Conservation (phyloP, 305 asterid genomes). For the Fraxinus ornus region DNA sequence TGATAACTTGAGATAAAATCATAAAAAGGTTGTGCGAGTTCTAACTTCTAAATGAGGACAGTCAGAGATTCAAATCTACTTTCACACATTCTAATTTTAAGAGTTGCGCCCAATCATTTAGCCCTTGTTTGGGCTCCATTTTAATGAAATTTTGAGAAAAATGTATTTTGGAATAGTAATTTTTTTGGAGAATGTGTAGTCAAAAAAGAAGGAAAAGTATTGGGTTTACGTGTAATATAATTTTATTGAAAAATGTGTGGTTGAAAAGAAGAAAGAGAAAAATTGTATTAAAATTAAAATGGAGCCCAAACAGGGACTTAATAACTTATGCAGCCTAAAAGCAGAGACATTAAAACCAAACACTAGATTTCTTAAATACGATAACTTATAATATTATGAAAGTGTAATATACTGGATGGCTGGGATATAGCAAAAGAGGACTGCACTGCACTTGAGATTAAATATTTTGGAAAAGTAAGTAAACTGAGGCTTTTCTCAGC, state of each 20-base stretch:
- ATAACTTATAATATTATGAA: neutral
- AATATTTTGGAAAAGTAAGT: neutral
- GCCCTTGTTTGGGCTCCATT: too few relatives aligned
- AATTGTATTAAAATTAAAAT: too few relatives aligned
- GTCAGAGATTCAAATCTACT: neutral
- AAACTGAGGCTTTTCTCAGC: conserved; percentile 12
- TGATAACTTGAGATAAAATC: neutral
- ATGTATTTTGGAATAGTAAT: too few relatives aligned
- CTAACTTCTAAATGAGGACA: conserved; percentile 6
- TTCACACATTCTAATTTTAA: conserved; percentile 13
- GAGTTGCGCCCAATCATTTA: neutral
- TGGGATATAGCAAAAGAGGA: neutral
- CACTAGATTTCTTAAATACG: neutral
- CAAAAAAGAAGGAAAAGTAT: too few relatives aligned
- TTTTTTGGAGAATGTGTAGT: too few relatives aligned
- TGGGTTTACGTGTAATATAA: too few relatives aligned
- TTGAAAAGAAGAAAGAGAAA: too few relatives aligned
- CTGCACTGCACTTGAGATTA: conserved; percentile 11
- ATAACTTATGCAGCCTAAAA: conserved; percentile 11
- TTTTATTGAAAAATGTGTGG: too few relatives aligned
- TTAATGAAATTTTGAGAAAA: too few relatives aligned
- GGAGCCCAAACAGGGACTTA: too few relatives aligned
- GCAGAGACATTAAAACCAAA: neutral
- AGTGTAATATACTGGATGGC: neutral
- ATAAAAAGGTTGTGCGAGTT: neutral